Evolutionary conservation across 768 basidiomycete species (phyloP).

Genomic region (Leccinum fibrillosum): DNA sequence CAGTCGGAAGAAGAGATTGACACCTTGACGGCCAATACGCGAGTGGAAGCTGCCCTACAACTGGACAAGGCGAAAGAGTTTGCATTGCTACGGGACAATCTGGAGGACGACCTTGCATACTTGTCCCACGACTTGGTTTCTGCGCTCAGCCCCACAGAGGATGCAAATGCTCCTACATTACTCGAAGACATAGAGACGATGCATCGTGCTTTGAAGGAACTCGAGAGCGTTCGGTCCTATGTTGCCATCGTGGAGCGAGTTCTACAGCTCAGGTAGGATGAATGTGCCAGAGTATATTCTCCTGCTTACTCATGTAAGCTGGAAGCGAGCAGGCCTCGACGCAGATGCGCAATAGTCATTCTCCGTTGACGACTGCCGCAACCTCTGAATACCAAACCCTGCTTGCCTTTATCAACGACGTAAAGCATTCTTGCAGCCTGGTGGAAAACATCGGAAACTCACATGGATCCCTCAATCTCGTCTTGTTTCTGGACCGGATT

Average conservation of each 20-base stretch:
- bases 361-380: constrained; percentile 42
- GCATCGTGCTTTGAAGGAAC: constrained; percentile 72
- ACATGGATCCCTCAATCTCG: constrained; percentile 55
- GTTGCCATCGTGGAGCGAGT: constrained; percentile 70
- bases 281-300: neutral
- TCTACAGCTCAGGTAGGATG: constrained; percentile 64
- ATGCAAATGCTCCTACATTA: constrained; percentile 55
- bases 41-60: constrained; percentile 43
- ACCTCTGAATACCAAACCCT: constrained; percentile 59
- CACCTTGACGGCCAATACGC: constrained; percentile 46
- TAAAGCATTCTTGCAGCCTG: constrained; percentile 41
- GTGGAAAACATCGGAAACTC: constrained; percentile 44
- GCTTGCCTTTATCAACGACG: constrained; percentile 55
- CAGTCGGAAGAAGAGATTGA: constrained; percentile 50
- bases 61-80: constrained; percentile 68
- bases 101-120: constrained; percentile 74
- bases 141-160: constrained; percentile 40
- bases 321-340: constrained; percentile 56
- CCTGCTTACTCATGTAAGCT: constrained; percentile 6
- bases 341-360: constrained; percentile 41
- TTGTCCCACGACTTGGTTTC: constrained; percentile 66
- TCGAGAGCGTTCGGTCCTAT: constrained; percentile 74
- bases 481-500: constrained; percentile 59
- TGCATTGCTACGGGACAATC: constrained; percentile 69
- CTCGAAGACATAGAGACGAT: constrained; percentile 80